Evolutionary conservation across 345 rosid genomes (phyloP).

Genomic region (Acer campestre): DNA sequence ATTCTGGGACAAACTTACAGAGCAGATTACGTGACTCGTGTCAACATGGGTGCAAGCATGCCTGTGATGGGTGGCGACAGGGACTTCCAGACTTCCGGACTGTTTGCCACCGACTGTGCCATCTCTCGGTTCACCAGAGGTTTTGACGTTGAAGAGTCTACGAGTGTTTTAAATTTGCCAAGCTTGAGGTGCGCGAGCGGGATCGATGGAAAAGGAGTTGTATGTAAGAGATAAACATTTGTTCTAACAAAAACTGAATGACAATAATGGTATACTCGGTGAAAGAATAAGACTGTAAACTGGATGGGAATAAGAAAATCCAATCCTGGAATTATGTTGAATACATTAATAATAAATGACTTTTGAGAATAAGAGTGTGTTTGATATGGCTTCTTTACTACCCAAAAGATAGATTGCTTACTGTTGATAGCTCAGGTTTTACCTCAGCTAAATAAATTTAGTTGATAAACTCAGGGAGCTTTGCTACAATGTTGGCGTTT

Average conservation of each 20-base stretch:
- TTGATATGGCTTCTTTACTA: no score
- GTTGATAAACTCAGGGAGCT: no score
- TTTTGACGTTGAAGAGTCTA: not conserved
- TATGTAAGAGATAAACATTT: constrained; percentile 48
- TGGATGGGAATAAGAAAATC: no score
- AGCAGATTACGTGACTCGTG: constrained; percentile 49
- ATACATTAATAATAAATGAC: no score
- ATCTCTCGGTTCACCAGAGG: constrained; percentile 39
- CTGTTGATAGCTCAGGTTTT: no score
- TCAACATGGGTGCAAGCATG: constrained; percentile 61
- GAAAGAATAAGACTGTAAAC: no score
- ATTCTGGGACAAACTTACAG: constrained; percentile 66
- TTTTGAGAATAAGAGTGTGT: no score
- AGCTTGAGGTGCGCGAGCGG: constrained; percentile 45
- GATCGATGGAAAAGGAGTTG: constrained; percentile 50
- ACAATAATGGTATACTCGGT: no score
- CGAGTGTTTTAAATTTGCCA: constrained; percentile 32
- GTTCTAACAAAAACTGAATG: not conserved
- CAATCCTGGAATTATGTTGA: no score
- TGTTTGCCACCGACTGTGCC: constrained; percentile 54
- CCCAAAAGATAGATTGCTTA: no score
- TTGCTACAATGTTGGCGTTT: no score
- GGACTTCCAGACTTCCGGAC: constrained; percentile 52
- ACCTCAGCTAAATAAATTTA: no score
- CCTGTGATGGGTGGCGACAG: constrained; percentile 64